Evolutionary conservation across 169 alveolate genomes (phyloP).

Genomic region (Plasmodium fragile): DNA sequence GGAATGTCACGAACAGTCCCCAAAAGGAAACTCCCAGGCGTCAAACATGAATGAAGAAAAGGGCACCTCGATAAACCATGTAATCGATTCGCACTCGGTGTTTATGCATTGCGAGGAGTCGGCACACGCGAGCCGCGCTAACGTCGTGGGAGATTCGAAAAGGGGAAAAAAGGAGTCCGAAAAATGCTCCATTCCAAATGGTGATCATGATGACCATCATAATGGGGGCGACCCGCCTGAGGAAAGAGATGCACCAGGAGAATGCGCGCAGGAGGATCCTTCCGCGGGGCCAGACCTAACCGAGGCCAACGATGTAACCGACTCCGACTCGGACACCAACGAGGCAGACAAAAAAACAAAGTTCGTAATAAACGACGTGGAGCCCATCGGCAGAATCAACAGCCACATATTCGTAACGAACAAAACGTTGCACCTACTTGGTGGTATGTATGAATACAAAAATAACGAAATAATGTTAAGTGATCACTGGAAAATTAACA

Average conservation of each 20-base stretch:
- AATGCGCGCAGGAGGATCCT: conserved; percentile 19
- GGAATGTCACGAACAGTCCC: conserved; percentile 18
- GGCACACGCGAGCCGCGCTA: background rate
- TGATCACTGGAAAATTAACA: conserved; percentile 86
- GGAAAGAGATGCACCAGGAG: conserved; percentile 59
- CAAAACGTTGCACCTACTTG: conserved; percentile 78
- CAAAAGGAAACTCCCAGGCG: conserved; percentile 19
- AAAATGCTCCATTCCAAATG: background rate
- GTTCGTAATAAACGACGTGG: conserved; percentile 51
- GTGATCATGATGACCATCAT: conserved; percentile 66
- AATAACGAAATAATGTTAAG: conserved; percentile 82
- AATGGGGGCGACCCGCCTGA: conserved; percentile 72
- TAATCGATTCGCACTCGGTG: conserved; percentile 74
- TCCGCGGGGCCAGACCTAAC: conserved; percentile 19
- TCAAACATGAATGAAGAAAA: conserved; percentile 63
- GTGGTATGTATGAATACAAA: conserved; percentile 87
- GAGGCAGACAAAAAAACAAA: conserved; percentile 30
- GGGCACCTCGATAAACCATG: conserved; percentile 63
- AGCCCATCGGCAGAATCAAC: conserved; percentile 78
- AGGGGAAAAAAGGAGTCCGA: conserved; percentile 20
- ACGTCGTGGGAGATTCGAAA: conserved; percentile 50
- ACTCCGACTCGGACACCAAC: conserved; percentile 30
- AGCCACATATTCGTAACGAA: conserved; percentile 82
- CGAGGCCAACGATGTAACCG: conserved; percentile 46
- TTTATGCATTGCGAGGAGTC: conserved; percentile 75